phyloP scores from a whole-genome alignment of 192 early-diverging fungal species.

The Chytriomyces sp. region DNA sequence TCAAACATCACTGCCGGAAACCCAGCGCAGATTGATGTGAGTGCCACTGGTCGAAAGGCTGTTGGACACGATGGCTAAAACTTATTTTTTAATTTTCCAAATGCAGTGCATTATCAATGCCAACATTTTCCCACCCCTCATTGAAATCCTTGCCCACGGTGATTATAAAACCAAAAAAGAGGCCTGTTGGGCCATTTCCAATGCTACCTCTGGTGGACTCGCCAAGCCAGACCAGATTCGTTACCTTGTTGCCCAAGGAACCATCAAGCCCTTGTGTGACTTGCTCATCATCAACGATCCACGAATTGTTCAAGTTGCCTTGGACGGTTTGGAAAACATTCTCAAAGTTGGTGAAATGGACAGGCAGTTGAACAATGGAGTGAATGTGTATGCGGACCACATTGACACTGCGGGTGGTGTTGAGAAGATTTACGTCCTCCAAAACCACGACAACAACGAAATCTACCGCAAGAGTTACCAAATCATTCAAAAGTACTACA shows the following conservation, averaged over 20 bases:
- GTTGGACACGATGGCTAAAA: neutral
- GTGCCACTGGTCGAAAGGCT: neutral
- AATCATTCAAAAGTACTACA: conserved; percentile 97
- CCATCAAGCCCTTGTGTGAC: conserved; percentile 95
- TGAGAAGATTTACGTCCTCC: conserved; percentile 93
- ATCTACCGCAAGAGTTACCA: conserved; percentile 96
- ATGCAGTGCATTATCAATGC: conserved; percentile 89
- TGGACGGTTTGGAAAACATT: conserved; percentile 98
- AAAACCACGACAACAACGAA: conserved; percentile 93
- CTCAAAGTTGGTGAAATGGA: conserved; percentile 94
- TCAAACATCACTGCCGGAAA: conserved; percentile 99
- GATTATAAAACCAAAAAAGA: conserved; percentile 99
- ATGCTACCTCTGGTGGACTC: conserved; percentile 91
- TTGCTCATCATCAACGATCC: conserved; percentile 88
- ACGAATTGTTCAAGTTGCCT: conserved; percentile 95
- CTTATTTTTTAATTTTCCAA: too few species aligned
- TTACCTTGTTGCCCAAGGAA: conserved; percentile 87
- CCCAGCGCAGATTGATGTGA: conserved; percentile 79
- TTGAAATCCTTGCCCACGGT: conserved; percentile 81
- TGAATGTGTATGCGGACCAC: conserved; percentile 86
- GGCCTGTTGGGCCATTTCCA: conserved; percentile 99
- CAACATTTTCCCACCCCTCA: conserved; percentile 90
- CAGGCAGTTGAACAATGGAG: conserved; percentile 60
- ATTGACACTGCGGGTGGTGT: conserved; percentile 95
- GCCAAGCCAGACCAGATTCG: conserved; percentile 91